A percentile compares a stretch with the other conserved stretches of the same genome.
These are phyloP conservation scores for Pichia thaimueangensis DNA, from an alignment of 805 yeast species.

Conservation along the genomic window DNA sequence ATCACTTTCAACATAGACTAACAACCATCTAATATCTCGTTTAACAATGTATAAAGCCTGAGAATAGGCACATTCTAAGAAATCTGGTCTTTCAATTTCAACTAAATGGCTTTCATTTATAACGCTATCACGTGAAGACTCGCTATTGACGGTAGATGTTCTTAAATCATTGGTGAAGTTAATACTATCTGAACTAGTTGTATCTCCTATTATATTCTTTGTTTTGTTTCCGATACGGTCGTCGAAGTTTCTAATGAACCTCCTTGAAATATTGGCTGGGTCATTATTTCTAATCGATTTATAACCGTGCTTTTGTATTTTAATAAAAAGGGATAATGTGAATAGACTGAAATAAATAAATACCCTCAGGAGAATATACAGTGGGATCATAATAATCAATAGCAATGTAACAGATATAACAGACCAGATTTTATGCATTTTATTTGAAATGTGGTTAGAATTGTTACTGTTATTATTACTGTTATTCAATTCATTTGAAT, in stretches of 20 bases:
- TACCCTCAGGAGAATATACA: slow-evolving; percentile 20
- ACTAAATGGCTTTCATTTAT: slow-evolving; percentile 12
- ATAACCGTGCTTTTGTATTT: slow-evolving; percentile 20
- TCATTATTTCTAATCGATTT: slow-evolving; percentile 19
- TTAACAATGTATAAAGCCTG: slow-evolving; percentile 70
- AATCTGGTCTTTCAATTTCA: slow-evolving; percentile 31
- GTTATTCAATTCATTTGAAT: too few relatives aligned
- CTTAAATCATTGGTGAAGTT: background rate
- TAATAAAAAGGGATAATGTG: slow-evolving; percentile 20
- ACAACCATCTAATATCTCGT: slow-evolving; percentile 60
- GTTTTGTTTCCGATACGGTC: slow-evolving; percentile 25
- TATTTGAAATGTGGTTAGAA: too few relatives aligned
- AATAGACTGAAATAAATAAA: slow-evolving; percentile 17
- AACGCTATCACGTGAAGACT: background rate
- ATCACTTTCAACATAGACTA: slow-evolving; percentile 67
- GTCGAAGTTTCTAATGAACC: slow-evolving; percentile 29
- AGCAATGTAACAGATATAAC: background rate
- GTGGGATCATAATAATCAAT: slow-evolving; percentile 21
- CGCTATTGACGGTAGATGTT: too few relatives aligned
- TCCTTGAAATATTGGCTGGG: slow-evolving; percentile 30
- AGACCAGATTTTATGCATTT: slow-evolving; percentile 1
- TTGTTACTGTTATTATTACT: too few relatives aligned
- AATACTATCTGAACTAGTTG: background rate
- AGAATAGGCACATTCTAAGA: slow-evolving; percentile 72
- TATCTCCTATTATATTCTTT: background rate